Percentiles rank a stretch among this genome's conserved stretches.
phyloP scores from a whole-genome alignment of 2,329 filamentous ascomycete genomes.

The Apiospora kogelbergensis region DNA sequence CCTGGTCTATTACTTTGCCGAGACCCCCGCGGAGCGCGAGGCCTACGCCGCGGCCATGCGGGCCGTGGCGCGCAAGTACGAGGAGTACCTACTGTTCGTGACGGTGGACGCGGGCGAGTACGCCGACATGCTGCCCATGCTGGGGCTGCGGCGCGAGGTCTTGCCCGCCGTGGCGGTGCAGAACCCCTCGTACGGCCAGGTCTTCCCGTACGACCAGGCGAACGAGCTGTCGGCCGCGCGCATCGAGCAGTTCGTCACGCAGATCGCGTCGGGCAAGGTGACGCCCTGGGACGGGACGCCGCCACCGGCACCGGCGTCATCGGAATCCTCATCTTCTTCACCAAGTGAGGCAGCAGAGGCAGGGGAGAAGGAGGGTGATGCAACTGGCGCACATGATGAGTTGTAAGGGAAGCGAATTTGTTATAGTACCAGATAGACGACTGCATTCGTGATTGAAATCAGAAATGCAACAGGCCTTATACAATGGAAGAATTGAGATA shows the following conservation, averaged over 20 bases:
- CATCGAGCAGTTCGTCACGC: conserved; percentile 43
- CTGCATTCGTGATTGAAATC: neutral
- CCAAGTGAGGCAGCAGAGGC: conserved; percentile 10
- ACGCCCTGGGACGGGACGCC: conserved; percentile 36
- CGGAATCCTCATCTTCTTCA: neutral
- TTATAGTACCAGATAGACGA: neutral
- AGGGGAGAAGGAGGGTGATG: conserved; percentile 6
- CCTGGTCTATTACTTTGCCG: conserved; percentile 38
- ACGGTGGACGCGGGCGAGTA: conserved; percentile 48
- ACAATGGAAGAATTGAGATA: too few relatives aligned
- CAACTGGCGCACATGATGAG: conserved; percentile 24
- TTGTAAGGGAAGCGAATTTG: conserved; percentile 15
- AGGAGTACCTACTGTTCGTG: conserved; percentile 48
- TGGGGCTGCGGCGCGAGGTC: conserved; percentile 35
- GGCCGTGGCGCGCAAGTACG: conserved; percentile 43
- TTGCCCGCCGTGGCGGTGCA: conserved; percentile 41
- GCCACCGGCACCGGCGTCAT: neutral
- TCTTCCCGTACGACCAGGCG: conserved; percentile 38
- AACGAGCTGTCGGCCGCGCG: conserved; percentile 31
- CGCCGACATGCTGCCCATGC: conserved; percentile 38
- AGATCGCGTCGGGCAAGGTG: conserved; percentile 43
- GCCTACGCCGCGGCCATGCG: conserved; percentile 36
- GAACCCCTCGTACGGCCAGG: conserved; percentile 43
- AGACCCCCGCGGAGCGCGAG: conserved; percentile 30
- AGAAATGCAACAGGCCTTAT: neutral